phyloP scores from a whole-genome alignment of 2,329 filamentous ascomycete species.

The Sodiomyces alkalinus region DNA sequence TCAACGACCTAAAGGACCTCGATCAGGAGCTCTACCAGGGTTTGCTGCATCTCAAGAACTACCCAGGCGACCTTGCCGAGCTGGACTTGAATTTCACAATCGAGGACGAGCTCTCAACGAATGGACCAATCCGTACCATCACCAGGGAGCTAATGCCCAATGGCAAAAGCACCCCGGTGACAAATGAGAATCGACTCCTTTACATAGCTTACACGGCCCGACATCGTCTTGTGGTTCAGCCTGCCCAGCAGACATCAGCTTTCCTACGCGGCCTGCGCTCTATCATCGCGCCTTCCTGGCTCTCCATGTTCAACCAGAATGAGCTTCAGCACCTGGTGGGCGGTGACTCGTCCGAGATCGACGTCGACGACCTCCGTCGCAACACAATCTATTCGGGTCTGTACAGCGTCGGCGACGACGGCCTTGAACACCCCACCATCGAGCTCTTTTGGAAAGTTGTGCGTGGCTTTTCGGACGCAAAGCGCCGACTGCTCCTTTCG shows the following conservation, averaged over 20 bases:
- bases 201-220: slow-evolving; percentile 88
- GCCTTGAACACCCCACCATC: slow-evolving; percentile 71
- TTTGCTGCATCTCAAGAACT: slow-evolving; percentile 70
- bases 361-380: slow-evolving; percentile 68
- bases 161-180: slow-evolving; percentile 66
- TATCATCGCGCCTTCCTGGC: slow-evolving; percentile 85
- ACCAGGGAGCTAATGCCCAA: slow-evolving; percentile 63
- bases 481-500: slow-evolving; percentile 76
- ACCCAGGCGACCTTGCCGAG: slow-evolving; percentile 63
- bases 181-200: slow-evolving; percentile 81
- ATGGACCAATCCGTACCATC: slow-evolving; percentile 39
- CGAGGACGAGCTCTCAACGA: slow-evolving; percentile 46
- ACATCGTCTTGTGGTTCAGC: slow-evolving; percentile 72
- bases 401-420: slow-evolving; percentile 81
- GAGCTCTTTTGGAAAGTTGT: slow-evolving; percentile 87
- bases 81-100: slow-evolving; percentile 83
- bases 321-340: slow-evolving; percentile 89
- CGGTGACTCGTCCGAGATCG: slow-evolving; percentile 72
- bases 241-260: slow-evolving; percentile 64
- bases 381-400: slow-evolving; percentile 82
- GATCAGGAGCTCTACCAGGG: slow-evolving; percentile 86
- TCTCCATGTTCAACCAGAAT: slow-evolving; percentile 96
- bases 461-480: slow-evolving; percentile 55
- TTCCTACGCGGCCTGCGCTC: slow-evolving; percentile 75
- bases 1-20: slow-evolving; percentile 87